Percentiles rank a stretch among this genome's conserved stretches.
These are phyloP conservation scores for Tolypocladium nubicola DNA, from an alignment of 2,329 filamentous ascomycete species.

Conservation along the genomic window DNA sequence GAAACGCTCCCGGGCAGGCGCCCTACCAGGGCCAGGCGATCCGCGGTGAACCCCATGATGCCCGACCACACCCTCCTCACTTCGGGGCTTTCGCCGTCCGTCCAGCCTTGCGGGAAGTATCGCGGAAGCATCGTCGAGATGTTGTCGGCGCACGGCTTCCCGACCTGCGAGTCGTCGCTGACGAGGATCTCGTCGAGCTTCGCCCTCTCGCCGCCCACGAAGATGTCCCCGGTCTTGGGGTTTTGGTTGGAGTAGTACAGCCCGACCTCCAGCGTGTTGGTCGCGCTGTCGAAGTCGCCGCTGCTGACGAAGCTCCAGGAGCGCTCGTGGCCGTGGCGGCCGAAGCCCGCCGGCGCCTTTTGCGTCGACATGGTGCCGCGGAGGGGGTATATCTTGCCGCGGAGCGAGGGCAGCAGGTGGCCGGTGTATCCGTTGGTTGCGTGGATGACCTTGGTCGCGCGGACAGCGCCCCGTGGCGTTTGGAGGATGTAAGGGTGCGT, in stretches of 20 bases:
- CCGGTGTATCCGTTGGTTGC: constrained; percentile 43
- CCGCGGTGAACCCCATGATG: constrained; percentile 31
- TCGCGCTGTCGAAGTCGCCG: constrained; percentile 32
- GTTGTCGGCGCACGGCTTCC: constrained; percentile 19
- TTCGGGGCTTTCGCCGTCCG: constrained; percentile 8
- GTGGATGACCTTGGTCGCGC: constrained; percentile 39
- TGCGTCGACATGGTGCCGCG: constrained; percentile 39
- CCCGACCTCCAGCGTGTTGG: constrained; percentile 23
- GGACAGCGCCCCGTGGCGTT: constrained; percentile 34
- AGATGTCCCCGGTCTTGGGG: constrained; percentile 26
- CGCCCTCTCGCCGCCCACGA: constrained; percentile 40
- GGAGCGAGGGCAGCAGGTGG: constrained; percentile 37
- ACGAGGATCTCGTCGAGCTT: constrained; percentile 26
- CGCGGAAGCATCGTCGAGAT: constrained; percentile 26
- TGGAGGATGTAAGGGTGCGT: constrained; percentile 25
- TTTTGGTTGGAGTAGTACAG: constrained; percentile 15
- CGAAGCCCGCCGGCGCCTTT: constrained; percentile 21
- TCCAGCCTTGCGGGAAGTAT: constrained; percentile 23
- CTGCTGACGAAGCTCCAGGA: constrained; percentile 38
- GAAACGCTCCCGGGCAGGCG: constrained; percentile 20
- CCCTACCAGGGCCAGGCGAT: constrained; percentile 36
- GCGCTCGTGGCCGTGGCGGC: constrained; percentile 13
- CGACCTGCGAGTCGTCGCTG: constrained; percentile 29
- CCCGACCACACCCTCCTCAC: constrained; percentile 35
- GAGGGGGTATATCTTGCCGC: constrained; percentile 29